Conservation (phyloP, 768 basidiomycete species). For the Hygrophoropsis aurantiaca region DNA sequence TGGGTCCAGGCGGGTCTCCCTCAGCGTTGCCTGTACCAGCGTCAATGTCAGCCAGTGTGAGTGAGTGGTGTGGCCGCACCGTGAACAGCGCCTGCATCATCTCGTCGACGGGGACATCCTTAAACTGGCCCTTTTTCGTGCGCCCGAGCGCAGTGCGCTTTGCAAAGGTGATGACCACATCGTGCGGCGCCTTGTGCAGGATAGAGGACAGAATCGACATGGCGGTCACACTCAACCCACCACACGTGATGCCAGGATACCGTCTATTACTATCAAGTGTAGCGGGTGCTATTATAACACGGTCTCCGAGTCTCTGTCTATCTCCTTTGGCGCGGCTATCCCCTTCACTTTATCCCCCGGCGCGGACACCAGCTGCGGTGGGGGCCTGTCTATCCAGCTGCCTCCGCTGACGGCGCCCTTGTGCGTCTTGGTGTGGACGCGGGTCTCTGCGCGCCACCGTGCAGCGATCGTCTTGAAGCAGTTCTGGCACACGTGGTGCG, state of each 20-base stretch:
- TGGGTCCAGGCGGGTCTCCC: conserved; percentile 66
- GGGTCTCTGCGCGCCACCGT: conserved; percentile 15
- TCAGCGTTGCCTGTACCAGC: conserved; percentile 56
- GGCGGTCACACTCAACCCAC: too few species aligned
- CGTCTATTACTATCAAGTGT: too few species aligned
- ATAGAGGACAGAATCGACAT: conserved; percentile 53
- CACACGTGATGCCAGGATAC: not conserved
- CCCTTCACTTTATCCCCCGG: too few species aligned
- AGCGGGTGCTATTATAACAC: too few species aligned
- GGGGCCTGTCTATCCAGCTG: not conserved
- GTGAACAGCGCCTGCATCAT: conserved; percentile 81
- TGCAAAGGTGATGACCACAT: conserved; percentile 89
- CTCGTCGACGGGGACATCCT: conserved; percentile 86
- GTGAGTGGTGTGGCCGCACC: conserved; percentile 36
- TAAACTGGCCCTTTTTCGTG: conserved; percentile 90
- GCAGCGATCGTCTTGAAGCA: conserved; percentile 55
- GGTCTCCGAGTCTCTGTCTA: not conserved
- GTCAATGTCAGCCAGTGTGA: not conserved
- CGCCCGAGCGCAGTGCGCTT: conserved; percentile 87
- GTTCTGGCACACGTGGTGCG: conserved; percentile 81
- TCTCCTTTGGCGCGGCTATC: too few species aligned
- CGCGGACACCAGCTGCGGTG: conserved; percentile 2
- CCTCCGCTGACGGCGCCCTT: conserved; percentile 6
- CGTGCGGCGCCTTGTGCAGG: conserved; percentile 71
- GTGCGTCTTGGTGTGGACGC: not conserved